Evolutionary conservation across 345 rosid genomes (phyloP).

Genomic region (Gossypium raimondii): DNA sequence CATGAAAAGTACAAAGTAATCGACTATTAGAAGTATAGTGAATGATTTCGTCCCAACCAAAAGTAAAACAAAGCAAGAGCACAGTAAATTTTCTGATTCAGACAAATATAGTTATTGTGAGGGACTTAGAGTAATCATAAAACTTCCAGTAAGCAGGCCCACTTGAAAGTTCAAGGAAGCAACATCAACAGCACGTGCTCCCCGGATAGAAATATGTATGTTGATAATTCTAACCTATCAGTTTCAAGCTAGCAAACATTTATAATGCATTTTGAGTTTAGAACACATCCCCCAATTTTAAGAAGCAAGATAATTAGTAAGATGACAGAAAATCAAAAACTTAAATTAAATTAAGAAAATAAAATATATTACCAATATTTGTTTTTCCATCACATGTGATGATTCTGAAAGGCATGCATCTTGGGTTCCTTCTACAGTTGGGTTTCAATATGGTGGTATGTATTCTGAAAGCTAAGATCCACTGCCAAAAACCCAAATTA

Average conservation of each 20-base stretch:
- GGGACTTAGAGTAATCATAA: background rate
- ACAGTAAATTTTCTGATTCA: background rate
- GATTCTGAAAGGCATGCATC: background rate
- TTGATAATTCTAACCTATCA: no score
- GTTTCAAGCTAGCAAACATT: background rate
- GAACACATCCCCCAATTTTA: constrained; percentile 4
- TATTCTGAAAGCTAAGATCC: constrained; percentile 7
- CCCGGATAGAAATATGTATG: background rate
- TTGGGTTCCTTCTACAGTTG: background rate
- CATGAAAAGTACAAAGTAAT: background rate
- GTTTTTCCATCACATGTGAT: background rate
- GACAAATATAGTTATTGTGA: background rate
- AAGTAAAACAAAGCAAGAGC: background rate
- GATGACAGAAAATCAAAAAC: background rate
- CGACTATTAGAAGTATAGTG: background rate
- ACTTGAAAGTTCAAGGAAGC: background rate
- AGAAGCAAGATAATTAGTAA: constrained; percentile 2
- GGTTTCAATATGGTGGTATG: background rate
- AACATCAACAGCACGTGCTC: background rate
- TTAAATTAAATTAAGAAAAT: no score
- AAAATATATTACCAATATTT: background rate
- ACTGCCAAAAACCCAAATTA: background rate
- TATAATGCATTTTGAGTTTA: background rate
- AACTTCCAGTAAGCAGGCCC: background rate
- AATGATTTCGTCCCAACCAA: background rate